Percentiles rank a stretch among this genome's conserved stretches.
phyloP scores from a whole-genome alignment of 352 stramenopile species.

The Phytophthora kernoviae region DNA sequence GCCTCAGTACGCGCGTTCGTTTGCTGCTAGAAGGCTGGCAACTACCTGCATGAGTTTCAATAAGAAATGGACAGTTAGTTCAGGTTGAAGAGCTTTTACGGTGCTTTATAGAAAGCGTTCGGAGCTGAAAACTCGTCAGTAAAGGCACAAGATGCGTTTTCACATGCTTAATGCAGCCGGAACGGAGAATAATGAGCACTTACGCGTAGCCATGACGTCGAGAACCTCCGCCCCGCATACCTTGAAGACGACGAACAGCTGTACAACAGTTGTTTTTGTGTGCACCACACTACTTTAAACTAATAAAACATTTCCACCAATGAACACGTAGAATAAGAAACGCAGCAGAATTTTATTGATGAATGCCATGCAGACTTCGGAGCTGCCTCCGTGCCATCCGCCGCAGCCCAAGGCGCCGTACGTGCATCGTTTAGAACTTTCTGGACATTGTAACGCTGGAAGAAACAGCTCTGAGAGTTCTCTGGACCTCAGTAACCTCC shows the following conservation, averaged over 20 bases:
- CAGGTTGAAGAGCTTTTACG: not conserved
- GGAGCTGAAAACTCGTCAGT: conserved; percentile 9
- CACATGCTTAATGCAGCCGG: not conserved
- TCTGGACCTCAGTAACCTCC: conserved; percentile 45
- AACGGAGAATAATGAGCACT: conserved; percentile 6
- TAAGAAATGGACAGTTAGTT: conserved; percentile 5
- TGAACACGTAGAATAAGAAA: too few relatives aligned
- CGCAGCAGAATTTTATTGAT: too few relatives aligned
- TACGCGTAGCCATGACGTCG: conserved; percentile 33
- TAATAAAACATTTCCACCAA: too few relatives aligned
- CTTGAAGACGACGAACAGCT: conserved; percentile 8
- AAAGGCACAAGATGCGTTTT: not conserved
- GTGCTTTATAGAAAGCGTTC: not conserved
- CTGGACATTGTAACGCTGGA: conserved; percentile 33
- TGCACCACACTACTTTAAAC: not conserved
- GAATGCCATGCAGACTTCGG: not conserved
- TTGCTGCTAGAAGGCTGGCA: conserved; percentile 24
- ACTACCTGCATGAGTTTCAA: conserved; percentile 15
- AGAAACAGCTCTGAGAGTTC: conserved; percentile 33
- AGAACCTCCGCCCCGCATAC: conserved; percentile 17
- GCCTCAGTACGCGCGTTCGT: conserved; percentile 39
- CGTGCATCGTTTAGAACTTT: conserved; percentile 50
- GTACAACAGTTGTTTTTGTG: conserved; percentile 13
- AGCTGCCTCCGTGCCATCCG: conserved; percentile 13
- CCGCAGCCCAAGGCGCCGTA: conserved; percentile 26